These are phyloP conservation scores for Nitzschia sp. DNA, from an alignment of 108 stramenopile species.

Conservation along the genomic window DNA sequence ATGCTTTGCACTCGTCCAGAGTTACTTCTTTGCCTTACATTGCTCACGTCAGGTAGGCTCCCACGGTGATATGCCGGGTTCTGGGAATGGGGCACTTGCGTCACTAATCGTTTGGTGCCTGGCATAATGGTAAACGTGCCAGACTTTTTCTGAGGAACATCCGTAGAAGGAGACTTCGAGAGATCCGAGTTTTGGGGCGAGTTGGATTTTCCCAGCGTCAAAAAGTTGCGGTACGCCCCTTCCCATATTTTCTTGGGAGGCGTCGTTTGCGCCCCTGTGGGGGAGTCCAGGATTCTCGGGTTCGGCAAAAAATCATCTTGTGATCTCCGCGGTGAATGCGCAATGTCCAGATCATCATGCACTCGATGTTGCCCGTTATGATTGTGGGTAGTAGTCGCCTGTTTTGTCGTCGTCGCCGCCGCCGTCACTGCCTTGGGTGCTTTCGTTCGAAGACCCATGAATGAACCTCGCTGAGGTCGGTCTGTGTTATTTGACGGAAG, in stretches of 20 bases:
- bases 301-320: slow-evolving; percentile 5
- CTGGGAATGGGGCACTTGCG: too few species aligned
- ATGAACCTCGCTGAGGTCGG: neutral
- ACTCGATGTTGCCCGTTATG: neutral
- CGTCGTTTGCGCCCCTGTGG: slow-evolving; percentile 43
- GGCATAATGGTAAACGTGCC: slow-evolving; percentile 4
- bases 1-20: too few species aligned
- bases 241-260: slow-evolving; percentile 73
- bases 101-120: slow-evolving; percentile 16
- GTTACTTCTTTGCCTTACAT: too few species aligned
- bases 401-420: too few species aligned
- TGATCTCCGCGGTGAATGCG: neutral
- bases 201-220: slow-evolving; percentile 24
- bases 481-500: neutral
- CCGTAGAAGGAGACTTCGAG: neutral
- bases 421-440: neutral
- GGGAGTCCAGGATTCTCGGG: slow-evolving; percentile 14
- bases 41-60: too few species aligned
- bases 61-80: too few species aligned
- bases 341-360: neutral
- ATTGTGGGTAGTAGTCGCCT: too few species aligned
- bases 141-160: too few species aligned
- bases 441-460: neutral
- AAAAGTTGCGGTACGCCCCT: slow-evolving; percentile 57
- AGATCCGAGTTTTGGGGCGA: neutral